These are phyloP conservation scores for Paramecium octaurelia DNA, from an alignment of 73 alveolate species.

Conservation along the genomic window DNA sequence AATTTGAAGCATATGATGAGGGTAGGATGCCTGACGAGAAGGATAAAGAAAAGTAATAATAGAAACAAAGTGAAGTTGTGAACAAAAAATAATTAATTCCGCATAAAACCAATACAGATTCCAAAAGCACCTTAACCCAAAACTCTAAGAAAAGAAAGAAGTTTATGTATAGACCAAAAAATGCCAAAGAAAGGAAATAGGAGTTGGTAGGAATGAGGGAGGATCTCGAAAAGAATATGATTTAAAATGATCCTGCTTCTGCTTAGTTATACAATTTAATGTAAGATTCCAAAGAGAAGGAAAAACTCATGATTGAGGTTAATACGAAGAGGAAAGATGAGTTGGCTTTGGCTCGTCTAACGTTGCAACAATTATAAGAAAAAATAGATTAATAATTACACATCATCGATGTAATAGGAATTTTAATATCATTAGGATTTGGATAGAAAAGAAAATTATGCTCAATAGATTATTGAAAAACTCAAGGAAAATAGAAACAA, in stretches of 20 bases:
- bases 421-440: neutral
- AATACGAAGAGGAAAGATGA: neutral
- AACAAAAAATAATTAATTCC: neutral
- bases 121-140: neutral
- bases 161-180: neutral
- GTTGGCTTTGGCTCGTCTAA: neutral
- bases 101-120: neutral
- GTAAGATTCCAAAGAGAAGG: neutral
- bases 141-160: neutral
- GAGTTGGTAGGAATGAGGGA: constrained; percentile 7
- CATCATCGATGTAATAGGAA: constrained; percentile 4
- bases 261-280: neutral
- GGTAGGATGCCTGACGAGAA: neutral
- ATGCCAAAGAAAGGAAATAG: constrained; percentile 10
- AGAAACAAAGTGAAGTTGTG: neutral
- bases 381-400: neutral
- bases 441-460: constrained; percentile 2
- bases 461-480: neutral
- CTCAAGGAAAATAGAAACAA: neutral
- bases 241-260: neutral
- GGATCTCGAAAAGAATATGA: neutral
- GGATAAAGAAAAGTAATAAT: neutral
- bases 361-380: neutral
- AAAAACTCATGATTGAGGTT: neutral
- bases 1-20: neutral